Conservation (phyloP, 768 basidiomycete genomes). For the Psilocybe subaeruginosa region DNA sequence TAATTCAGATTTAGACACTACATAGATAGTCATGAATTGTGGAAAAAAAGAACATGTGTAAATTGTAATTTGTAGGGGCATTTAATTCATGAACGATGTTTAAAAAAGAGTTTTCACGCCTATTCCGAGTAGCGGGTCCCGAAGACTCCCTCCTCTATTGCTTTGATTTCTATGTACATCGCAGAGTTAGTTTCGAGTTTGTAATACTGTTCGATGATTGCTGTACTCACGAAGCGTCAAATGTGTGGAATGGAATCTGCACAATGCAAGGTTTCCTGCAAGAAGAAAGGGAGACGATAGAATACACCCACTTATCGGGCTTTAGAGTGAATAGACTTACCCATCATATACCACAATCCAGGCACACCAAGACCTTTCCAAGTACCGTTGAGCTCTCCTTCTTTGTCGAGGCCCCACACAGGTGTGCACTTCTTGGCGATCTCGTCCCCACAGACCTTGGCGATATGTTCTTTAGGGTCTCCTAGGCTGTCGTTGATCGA, state of each 20-base stretch:
- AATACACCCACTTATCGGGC: neutral
- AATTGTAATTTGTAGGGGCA: too few species aligned
- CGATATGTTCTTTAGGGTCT: constrained; percentile 41
- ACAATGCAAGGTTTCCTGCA: constrained; percentile 49
- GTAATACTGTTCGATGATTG: too few species aligned
- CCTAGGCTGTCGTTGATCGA: constrained; percentile 39
- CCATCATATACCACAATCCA: constrained; percentile 66
- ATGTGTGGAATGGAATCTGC: constrained; percentile 65
- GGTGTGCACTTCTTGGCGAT: constrained; percentile 47
- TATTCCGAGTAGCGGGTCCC: neutral
- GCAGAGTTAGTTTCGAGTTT: neutral
- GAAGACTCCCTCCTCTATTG: constrained; percentile 41
- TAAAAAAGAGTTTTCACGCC: neutral
- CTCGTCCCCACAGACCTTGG: constrained; percentile 49
- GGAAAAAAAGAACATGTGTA: too few species aligned
- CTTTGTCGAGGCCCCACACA: constrained; percentile 70
- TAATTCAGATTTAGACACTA: neutral
- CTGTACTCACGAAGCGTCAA: constrained; percentile 61
- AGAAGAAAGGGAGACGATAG: neutral
- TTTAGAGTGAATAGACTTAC: constrained; percentile 28
- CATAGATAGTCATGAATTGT: too few species aligned
- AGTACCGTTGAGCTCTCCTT: constrained; percentile 61
- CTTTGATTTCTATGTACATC: constrained; percentile 56
- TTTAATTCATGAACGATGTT: too few species aligned
- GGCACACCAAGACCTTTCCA: constrained; percentile 55